Evolutionary conservation across 306 rosid species (phyloP), one percentile per base, ranked within the genome.

Genomic region (Acacia melanoxylon): DNA sequence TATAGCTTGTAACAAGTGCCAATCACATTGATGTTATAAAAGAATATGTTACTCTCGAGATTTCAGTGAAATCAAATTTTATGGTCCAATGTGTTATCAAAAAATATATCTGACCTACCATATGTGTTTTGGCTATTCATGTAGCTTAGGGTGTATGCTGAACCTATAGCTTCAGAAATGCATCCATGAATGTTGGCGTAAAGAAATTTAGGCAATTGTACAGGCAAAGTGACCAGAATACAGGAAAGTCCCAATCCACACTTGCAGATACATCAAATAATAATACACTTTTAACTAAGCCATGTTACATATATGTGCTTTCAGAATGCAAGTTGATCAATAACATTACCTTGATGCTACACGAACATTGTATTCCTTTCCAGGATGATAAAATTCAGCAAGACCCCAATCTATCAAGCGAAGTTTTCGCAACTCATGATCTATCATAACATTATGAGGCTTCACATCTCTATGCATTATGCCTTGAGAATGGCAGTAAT

Each of bases 361-460:
- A 79, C 96, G 96, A 51, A 93, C 97, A 81, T 93, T 93, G 68
- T 93, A 93, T 78, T 93, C 97, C 88, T 93, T 93, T 74, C 92
- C 93, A 76, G 97, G 97, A 80, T 93, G 97, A 84, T 93, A 93
- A 86, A 91, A 91, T 85, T 93, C 97, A 41, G 97, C 97, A 58
- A 91, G 97, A 75, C 97, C 97, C 97, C 96, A 93, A 75, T 93
- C 97, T 87, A 93, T 93, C 90, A 93, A 76, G 85, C 96, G 97
- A 51, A 93, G 97, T 85, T 93, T 93, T 35, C 94, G 94, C 83
- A 91, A 83, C 80, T 93, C 96, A 70, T 91, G 97, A 88, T 93
- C 97, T 74, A 93, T 93, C 97, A 93, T 93, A 72, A 93, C 96
- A 86, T 93, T 93, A 87, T 93, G 97, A 82, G 97, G 97, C 86